These are phyloP conservation scores for Debaryomyces psychrophilus DNA, from an alignment of 1,139 yeast species.

Conservation along the genomic window DNA sequence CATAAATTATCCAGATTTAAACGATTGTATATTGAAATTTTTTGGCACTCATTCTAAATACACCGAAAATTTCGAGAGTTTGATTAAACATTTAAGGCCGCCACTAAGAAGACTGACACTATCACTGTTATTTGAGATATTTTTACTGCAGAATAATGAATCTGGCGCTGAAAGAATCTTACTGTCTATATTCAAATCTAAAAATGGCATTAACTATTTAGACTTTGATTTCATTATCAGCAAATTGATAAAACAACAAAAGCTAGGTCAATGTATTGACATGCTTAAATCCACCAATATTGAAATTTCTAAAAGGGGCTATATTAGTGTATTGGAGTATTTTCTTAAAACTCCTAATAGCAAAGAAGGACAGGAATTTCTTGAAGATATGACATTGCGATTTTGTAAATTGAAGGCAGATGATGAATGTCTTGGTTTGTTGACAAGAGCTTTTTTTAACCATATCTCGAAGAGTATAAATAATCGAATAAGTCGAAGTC, in stretches of 20 bases:
- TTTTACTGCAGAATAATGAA: constrained; percentile 30
- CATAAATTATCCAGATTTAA: constrained; percentile 8
- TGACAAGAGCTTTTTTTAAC: constrained; percentile 16
- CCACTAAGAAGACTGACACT: constrained; percentile 39
- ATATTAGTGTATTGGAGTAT: constrained; percentile 26
- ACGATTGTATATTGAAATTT: constrained; percentile 19
- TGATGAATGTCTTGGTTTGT: constrained; percentile 17
- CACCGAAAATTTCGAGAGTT: constrained; percentile 20
- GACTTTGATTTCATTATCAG: constrained; percentile 35
- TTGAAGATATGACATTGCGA: constrained; percentile 16
- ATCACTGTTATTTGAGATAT: constrained; percentile 37
- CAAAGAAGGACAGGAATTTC: constrained; percentile 13
- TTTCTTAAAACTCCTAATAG: constrained; percentile 13
- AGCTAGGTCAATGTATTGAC: constrained; percentile 26
- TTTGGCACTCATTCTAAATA: constrained; percentile 18
- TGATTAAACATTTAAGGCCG: constrained; percentile 25
- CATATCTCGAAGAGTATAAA: constrained; percentile 15
- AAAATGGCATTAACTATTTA: constrained; percentile 25
- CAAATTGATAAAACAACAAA: constrained; percentile 29
- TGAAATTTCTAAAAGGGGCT: constrained; percentile 29
- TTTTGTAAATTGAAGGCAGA: constrained; percentile 14
- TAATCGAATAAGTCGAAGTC: constrained; percentile 16
- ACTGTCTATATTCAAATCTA: constrained; percentile 33
- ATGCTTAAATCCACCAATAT: constrained; percentile 27
- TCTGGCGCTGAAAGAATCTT: constrained; percentile 34